phyloP scores from a whole-genome alignment of 164 flowering plant species.

The Paratinospora sagittata region DNA sequence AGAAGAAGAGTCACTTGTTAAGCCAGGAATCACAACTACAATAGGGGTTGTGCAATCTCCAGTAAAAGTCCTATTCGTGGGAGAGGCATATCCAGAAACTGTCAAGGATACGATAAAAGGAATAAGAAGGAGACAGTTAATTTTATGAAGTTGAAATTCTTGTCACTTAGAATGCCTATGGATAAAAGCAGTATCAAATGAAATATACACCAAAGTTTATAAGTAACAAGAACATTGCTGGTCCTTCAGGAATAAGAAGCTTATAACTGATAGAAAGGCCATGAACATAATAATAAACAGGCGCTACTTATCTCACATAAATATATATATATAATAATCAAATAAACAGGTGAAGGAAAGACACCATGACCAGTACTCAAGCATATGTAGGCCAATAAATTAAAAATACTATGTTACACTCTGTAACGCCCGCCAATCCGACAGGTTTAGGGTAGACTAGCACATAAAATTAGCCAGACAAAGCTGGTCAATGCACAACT shows the following conservation, averaged over 20 bases:
- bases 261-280: not conserved
- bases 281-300: not conserved
- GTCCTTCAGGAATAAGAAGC: not conserved
- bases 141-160: not conserved
- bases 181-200: not conserved
- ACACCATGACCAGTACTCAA: not conserved
- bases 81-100: constrained; percentile 36
- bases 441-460: too few species aligned
- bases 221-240: not conserved
- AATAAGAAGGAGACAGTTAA: constrained; percentile 4
- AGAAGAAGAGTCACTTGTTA: constrained; percentile 83
- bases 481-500: too few species aligned
- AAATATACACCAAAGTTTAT: not conserved
- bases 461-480: too few species aligned
- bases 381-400: not conserved
- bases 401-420: not conserved
- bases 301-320: not conserved
- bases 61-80: constrained; percentile 19
- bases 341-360: too few species aligned
- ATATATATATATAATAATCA: not conserved
- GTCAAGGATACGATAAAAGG: constrained; percentile 9
- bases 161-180: not conserved
- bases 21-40: constrained; percentile 78
- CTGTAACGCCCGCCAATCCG: too few species aligned
- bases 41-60: constrained; percentile 73